Percentiles rank a stretch among this genome's conserved stretches.
These are phyloP conservation scores for Chaetomium fimeti DNA, from an alignment of 495 filamentous ascomycete genomes.

Conservation along the genomic window DNA sequence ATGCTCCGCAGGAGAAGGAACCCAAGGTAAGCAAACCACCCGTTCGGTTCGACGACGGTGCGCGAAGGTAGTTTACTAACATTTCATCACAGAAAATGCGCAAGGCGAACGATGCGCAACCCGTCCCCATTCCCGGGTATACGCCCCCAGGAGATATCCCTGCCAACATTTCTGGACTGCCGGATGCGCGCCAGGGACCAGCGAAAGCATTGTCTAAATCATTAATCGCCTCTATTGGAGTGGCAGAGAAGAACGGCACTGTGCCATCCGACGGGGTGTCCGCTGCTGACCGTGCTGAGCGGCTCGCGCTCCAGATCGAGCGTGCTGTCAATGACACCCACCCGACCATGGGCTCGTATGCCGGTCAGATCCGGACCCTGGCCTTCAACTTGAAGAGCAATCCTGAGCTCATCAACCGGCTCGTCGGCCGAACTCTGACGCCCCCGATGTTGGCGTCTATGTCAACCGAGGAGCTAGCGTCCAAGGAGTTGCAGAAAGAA, in stretches of 20 bases:
- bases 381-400: conserved; percentile 85
- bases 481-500: conserved; percentile 80
- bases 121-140: conserved; percentile 39
- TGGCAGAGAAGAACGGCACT: conserved; percentile 45
- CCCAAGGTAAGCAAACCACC: conserved; percentile 37
- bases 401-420: conserved; percentile 67
- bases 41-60: neutral
- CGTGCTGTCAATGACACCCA: conserved; percentile 52
- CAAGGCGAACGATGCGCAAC: conserved; percentile 49
- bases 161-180: conserved; percentile 42
- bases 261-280: conserved; percentile 41
- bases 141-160: conserved; percentile 41
- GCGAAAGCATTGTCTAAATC: conserved; percentile 47
- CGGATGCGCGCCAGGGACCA: conserved; percentile 42
- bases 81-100: conserved; percentile 46
- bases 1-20: conserved; percentile 46
- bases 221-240: conserved; percentile 40
- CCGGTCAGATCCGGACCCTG: conserved; percentile 54
- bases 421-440: conserved; percentile 68
- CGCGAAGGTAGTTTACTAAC: neutral
- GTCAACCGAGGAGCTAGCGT: conserved; percentile 84
- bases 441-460: conserved; percentile 75
- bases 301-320: conserved; percentile 68
- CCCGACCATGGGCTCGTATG: conserved; percentile 42
- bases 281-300: conserved; percentile 42